Conservation (phyloP, 768 basidiomycete species). For the Podaxis sp. region DNA sequence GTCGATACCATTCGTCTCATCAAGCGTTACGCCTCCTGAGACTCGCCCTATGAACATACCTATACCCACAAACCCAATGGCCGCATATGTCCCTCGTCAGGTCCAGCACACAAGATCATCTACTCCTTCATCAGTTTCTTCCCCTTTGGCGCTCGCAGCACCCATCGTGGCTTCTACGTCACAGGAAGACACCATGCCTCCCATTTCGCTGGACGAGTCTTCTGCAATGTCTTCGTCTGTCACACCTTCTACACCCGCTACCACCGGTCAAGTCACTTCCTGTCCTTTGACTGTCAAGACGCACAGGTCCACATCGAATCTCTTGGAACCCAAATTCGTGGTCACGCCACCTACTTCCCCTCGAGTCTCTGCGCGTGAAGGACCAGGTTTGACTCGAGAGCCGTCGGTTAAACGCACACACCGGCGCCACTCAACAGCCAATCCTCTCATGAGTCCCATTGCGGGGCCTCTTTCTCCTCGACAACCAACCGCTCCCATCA, state of each 20-base stretch:
- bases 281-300: slow-evolving; percentile 39
- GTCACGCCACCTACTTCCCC: slow-evolving; percentile 80
- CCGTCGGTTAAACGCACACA: slow-evolving; percentile 53
- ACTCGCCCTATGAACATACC: slow-evolving; percentile 20
- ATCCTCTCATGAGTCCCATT: slow-evolving; percentile 60
- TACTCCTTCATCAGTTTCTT: slow-evolving; percentile 86
- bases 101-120: slow-evolving; percentile 71
- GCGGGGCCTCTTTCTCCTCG: slow-evolving; percentile 82
- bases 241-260: slow-evolving; percentile 1
- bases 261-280: neutral
- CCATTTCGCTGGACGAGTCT: slow-evolving; percentile 63
- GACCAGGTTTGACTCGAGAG: slow-evolving; percentile 38
- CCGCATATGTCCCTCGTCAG: slow-evolving; percentile 35
- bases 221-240: slow-evolving; percentile 8
- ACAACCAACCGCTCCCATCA: slow-evolving; percentile 73
- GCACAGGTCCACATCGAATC: slow-evolving; percentile 63
- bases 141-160: slow-evolving; percentile 80
- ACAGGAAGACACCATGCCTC: slow-evolving; percentile 59
- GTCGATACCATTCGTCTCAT: slow-evolving; percentile 17
- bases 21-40: slow-evolving; percentile 21
- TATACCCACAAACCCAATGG: slow-evolving; percentile 19
- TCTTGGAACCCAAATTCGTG: slow-evolving; percentile 62
- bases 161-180: slow-evolving; percentile 74
- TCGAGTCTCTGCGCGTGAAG: slow-evolving; percentile 46
- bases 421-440: slow-evolving; percentile 73